Evolutionary conservation across 23 red algal species (phyloP).

Genomic region (Gracilaria caudata): DNA sequence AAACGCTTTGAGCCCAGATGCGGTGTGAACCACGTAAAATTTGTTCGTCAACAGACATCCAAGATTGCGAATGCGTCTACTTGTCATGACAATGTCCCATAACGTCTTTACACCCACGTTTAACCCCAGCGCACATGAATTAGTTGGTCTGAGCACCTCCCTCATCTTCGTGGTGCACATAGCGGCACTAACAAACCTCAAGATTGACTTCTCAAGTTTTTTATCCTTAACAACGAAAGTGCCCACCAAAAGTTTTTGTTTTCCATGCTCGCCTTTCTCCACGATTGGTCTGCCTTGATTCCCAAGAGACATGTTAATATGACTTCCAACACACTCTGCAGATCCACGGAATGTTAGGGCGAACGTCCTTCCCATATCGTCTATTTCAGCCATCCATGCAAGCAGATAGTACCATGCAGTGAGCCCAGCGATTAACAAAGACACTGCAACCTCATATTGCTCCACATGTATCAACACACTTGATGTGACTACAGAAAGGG

Average conservation of each 20-base stretch:
- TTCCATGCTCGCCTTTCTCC: neutral
- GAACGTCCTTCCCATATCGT: neutral
- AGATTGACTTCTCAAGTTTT: constrained; percentile 11
- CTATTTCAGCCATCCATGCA: neutral
- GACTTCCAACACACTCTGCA: constrained; percentile 11
- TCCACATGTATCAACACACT: constrained; percentile 24
- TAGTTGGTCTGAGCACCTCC: constrained; percentile 10
- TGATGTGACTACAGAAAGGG: neutral
- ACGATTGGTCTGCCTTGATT: constrained; percentile 10
- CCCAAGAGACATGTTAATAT: constrained; percentile 26
- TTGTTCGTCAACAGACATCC: constrained; percentile 12
- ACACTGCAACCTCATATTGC: constrained; percentile 25
- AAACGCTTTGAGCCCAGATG: constrained; percentile 22
- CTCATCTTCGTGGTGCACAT: constrained; percentile 26
- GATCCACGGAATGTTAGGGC: constrained; percentile 9
- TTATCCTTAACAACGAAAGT: constrained; percentile 5
- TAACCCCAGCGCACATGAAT: constrained; percentile 11
- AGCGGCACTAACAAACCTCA: constrained; percentile 17
- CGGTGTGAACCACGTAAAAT: constrained; percentile 20
- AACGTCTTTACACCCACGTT: constrained; percentile 10
- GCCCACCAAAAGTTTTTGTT: constrained; percentile 9
- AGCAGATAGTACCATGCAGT: constrained; percentile 13
- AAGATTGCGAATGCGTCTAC: constrained; percentile 6
- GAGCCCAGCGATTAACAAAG: constrained; percentile 13
- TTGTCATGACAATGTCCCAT: constrained; percentile 24